Evolutionary conservation across 768 basidiomycete genomes (phyloP).

Genomic region (Amanita polypyramis): DNA sequence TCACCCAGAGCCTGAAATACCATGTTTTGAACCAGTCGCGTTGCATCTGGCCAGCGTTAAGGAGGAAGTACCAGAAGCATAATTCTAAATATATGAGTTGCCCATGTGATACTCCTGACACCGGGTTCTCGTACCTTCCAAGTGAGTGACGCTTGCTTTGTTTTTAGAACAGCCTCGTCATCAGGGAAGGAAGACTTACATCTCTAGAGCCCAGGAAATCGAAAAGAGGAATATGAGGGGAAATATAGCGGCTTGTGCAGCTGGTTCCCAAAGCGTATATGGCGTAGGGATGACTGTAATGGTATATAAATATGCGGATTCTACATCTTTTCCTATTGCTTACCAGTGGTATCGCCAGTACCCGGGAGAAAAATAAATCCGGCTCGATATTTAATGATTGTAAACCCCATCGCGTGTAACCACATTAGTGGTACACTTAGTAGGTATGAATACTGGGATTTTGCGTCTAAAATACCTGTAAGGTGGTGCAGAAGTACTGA

Average conservation of each 20-base stretch:
- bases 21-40: constrained; percentile 69
- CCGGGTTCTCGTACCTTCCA: constrained; percentile 47
- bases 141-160: constrained; percentile 53
- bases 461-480: neutral
- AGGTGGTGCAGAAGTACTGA: constrained; percentile 20
- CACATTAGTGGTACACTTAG: constrained; percentile 50
- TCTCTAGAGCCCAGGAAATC: constrained; percentile 63
- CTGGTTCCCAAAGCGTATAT: constrained; percentile 40
- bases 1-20: constrained; percentile 67
- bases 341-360: constrained; percentile 28
- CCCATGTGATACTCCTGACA: neutral
- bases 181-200: constrained; percentile 32
- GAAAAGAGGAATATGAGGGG: constrained; percentile 59
- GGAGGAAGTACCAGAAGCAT: constrained; percentile 81
- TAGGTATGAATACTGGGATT: constrained; percentile 61
- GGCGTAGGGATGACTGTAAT: constrained; percentile 56
- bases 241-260: constrained; percentile 39
- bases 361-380: constrained; percentile 41
- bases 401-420: constrained; percentile 50
- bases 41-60: constrained; percentile 50
- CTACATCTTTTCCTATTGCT: constrained; percentile 16
- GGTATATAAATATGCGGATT: constrained; percentile 1
- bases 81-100: constrained; percentile 43
- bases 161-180: neutral
- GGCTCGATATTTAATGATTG: constrained; percentile 63